These are phyloP conservation scores for Toxicodendron radicans DNA, from an alignment of 345 rosid species.

Conservation along the genomic window DNA sequence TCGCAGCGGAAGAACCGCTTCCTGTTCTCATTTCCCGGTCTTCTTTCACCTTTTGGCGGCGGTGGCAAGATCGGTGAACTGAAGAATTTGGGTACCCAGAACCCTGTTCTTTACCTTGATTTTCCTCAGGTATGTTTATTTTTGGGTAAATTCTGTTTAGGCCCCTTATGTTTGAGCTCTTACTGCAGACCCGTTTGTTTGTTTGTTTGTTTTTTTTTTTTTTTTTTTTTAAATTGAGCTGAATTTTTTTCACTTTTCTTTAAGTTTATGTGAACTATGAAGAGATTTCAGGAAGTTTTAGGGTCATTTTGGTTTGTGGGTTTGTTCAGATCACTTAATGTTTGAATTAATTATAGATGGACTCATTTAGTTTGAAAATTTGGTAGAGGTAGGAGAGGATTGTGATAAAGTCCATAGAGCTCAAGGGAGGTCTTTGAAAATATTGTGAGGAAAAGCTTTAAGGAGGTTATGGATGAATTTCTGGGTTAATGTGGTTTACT, in stretches of 20 bases:
- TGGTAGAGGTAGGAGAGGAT: neutral
- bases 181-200: neutral
- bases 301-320: neutral
- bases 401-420: neutral
- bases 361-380: neutral
- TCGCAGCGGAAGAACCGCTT: slow-evolving; percentile 76
- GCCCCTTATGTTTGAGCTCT: neutral
- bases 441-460: too few species aligned
- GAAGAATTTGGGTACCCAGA: slow-evolving; percentile 69
- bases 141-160: neutral
- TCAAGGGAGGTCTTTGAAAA: neutral
- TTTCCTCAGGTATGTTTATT: slow-evolving; percentile 52
- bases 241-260: neutral
- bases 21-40: slow-evolving; percentile 79
- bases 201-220: too few species aligned
- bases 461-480: too few species aligned
- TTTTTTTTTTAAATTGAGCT: neutral
- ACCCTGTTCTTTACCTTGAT: slow-evolving; percentile 84
- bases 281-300: neutral
- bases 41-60: slow-evolving; percentile 49
- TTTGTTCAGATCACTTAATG: too few species aligned
- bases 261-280: neutral
- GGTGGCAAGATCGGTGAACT: slow-evolving; percentile 89
- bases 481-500: too few species aligned
- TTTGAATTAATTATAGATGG: neutral